Evolutionary conservation across 352 stramenopile genomes (phyloP), one percentile per base, ranked within the genome.

Genomic region (Pythium scleroteichum): DNA sequence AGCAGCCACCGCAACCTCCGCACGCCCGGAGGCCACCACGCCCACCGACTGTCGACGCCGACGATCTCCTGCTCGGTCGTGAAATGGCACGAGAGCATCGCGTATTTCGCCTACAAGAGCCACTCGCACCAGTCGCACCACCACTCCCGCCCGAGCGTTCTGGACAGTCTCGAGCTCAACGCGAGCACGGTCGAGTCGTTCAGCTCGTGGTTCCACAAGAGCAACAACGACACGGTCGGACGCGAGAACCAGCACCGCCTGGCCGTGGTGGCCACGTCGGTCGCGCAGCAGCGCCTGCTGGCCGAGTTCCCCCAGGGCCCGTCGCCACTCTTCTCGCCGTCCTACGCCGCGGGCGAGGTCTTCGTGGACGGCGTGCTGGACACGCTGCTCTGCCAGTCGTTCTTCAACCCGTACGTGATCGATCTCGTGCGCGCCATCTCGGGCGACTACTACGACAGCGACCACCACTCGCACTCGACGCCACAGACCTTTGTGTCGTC

Each of bases 371-470:
- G 64, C 38, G 71, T 82, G 14, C 64, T 90, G 24, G 78, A 87
- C 72, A 82, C 72, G 38, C 62, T 87, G 51, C 70, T 89, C 10
- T 89, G 80, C 49, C 78, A 87, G 55, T 83, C 80, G 22, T 90
- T 88, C 66, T 87, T 87, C 65, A 90, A 87, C 45, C 78, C 78
- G 57, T 90, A 90, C 60, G 69, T 75, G 46, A 79, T 85, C 53
- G 75, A 87, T 47, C 63, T 90, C 33, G 68, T 87, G 20, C 74
- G 72, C 2, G 72, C 74, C 10, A 68, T 90, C 19, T 64, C 72
- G 13, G 78, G 79, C 3, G 66, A 80, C 58, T 76, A 76, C 59
- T 72, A 76, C 66, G 59, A 63, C 59, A 59, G 64, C 1, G 66
- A 75, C 54, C 68, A 76, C 65, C 61, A 72, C 59, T 54, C 53